A percentile compares a stretch with the other conserved stretches of the same genome.
Conservation (phyloP, 257 asterid species). For the Gentiana dahurica region DNA sequence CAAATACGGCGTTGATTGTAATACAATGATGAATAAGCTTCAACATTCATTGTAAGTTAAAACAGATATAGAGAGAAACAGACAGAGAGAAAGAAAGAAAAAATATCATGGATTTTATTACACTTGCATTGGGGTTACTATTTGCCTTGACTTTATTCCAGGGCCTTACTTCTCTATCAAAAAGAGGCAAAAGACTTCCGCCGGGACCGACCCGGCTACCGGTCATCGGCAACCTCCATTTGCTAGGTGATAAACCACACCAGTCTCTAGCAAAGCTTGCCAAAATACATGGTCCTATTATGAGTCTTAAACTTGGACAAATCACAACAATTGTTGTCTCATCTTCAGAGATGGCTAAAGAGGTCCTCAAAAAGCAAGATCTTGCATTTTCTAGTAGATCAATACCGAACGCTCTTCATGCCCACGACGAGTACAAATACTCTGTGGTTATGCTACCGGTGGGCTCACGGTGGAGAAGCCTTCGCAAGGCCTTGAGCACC, state of each 20-base stretch:
- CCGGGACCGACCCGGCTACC: slow-evolving; percentile 76
- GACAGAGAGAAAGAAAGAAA: too few species aligned
- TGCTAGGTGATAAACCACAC: slow-evolving; percentile 42
- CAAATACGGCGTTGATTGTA: too few species aligned
- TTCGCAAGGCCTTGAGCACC: slow-evolving; percentile 33
- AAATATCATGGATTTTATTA: too few species aligned
- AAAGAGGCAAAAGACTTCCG: slow-evolving; percentile 18
- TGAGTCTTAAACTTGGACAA: slow-evolving; percentile 45
- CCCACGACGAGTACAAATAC: slow-evolving; percentile 29
- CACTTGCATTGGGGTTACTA: too few species aligned
- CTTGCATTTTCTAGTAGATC: slow-evolving; percentile 44
- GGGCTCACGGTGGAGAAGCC: slow-evolving; percentile 19
- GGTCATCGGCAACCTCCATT: slow-evolving; percentile 45
- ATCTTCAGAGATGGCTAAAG: slow-evolving; percentile 32
- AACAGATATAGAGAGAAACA: too few species aligned
- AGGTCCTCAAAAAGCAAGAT: slow-evolving; percentile 55
- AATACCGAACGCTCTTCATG: slow-evolving; percentile 42
- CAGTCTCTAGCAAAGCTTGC: slow-evolving; percentile 35
- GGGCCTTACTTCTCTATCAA: too few species aligned
- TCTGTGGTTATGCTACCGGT: too few species aligned
- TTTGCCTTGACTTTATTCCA: too few species aligned
- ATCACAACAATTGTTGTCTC: slow-evolving; percentile 44
- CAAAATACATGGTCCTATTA: slow-evolving; percentile 27
- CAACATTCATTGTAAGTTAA: too few species aligned
- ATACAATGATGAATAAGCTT: too few species aligned